Base-by-base conservation (phyloP, 306 rosid genomes). In the Senna siamea region DNA sequence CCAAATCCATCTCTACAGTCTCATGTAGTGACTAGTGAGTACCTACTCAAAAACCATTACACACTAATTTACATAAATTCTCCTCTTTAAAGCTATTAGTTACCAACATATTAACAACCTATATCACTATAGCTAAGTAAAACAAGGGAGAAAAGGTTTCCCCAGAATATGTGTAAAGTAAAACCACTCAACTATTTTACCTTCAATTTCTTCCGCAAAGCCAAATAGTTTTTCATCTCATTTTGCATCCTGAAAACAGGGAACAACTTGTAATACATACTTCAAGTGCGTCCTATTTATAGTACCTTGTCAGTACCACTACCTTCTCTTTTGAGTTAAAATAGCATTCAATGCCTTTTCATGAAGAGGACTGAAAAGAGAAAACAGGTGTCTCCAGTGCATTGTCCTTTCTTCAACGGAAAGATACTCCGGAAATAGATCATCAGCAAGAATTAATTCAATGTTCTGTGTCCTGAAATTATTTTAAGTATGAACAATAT, bases 381-480 rank as follows among this genome's bases (percentile, higher is more conserved):
- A 89, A 85, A 89, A 89, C 67, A 89, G 66, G 69, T 90, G 92
- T 48, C 92, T 87, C 99, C 99, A 94, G 80, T 94, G 99, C 74
- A 71, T 80, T 68, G 97, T 88, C 77, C 89, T 88, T 85, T 91
- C 96, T 78, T 75, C 87, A 50, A 78, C 66, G 17, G 90, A 81
- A 75, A 92, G 96, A 64, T 56, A 74, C 47, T 76, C 66, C 0
- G 92, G 96, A 77, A 92, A 94, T 62, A 94, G 81, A 80, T 87
- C 90, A 76, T 84, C 84, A 30, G 89, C 89, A 75, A 94, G 84
- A 80, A 92, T 76, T 67, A 87, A 83, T 74, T 92, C 99, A 90
- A 94, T 78, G 81, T 79, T 87, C 69, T 92, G 99, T 64, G 87
- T 76, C 83, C 95, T 94, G 86, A 70, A 82, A 56, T 41, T 38